Percentiles rank a stretch among this genome's conserved stretches.
Evolutionary conservation across 1,139 yeast genomes (phyloP).

Genomic region (Pichia terricola): DNA sequence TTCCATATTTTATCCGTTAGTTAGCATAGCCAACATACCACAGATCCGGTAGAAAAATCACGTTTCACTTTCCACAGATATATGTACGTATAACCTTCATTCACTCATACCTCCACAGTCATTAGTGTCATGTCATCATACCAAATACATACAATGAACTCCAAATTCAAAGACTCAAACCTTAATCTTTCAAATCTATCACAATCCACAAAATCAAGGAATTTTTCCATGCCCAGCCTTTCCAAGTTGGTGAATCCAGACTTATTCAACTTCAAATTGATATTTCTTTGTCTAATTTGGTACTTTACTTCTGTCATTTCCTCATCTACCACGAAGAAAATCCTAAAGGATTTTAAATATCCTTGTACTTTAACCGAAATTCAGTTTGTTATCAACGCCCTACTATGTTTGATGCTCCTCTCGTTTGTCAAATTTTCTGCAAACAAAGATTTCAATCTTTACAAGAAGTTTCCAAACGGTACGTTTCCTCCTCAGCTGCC

Average conservation of each 20-base stretch:
- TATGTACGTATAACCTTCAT: too few species aligned
- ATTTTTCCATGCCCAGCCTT: too few species aligned
- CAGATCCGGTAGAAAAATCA: too few species aligned
- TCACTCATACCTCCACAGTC: too few species aligned
- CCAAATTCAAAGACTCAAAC: too few species aligned
- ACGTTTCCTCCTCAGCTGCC: conserved; percentile 38
- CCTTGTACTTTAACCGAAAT: conserved; percentile 82
- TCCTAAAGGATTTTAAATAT: conserved; percentile 56
- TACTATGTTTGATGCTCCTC: conserved; percentile 33
- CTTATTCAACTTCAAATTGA: conserved; percentile 20
- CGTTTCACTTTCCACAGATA: too few species aligned
- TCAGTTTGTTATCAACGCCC: conserved; percentile 66
- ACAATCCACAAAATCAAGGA: too few species aligned
- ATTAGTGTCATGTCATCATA: too few species aligned
- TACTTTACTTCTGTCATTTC: conserved; percentile 74
- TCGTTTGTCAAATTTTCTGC: conserved; percentile 12
- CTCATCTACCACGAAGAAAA: conserved; percentile 69
- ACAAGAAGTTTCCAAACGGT: conserved; percentile 42
- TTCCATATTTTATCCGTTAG: too few species aligned
- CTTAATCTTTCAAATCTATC: too few species aligned
- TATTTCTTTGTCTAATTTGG: conserved; percentile 58
- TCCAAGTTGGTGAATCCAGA: background rate
- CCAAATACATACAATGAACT: too few species aligned
- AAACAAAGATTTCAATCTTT: conserved; percentile 1
- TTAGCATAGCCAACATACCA: too few species aligned